Evolutionary conservation across 768 basidiomycete genomes (phyloP), one percentile per base, ranked within the genome.

Genomic region (Termitomyces sp.): DNA sequence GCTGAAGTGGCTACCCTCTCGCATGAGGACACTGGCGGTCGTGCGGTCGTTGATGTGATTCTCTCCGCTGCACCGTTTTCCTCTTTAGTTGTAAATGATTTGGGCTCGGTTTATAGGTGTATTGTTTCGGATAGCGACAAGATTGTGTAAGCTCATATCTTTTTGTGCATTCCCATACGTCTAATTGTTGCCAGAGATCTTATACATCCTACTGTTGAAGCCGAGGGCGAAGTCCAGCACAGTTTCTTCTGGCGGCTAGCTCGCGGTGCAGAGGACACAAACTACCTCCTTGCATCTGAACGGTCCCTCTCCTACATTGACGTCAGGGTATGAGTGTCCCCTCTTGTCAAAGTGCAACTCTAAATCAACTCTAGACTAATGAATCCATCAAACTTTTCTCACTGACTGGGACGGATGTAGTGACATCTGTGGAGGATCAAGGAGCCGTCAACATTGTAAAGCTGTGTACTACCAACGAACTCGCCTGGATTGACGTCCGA

Each of bases 401-500:
- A 12, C 60, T 75, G 31, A 52, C 66, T 10, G 66, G 59, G 33
- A 59, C 67, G 28, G 73, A 79, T 49, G 52, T 77, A 1, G 66
- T 90, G 17, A 87, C 86, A 0, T 82, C 78, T 26, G 69, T 85
- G 37, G 83, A 84, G 60, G 68, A 75, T 57, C 65, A 71, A 17
- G 60, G 60, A 6, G 64, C 68, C 5, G 76, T 81, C 56, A 65
- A 78, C 45, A 67, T 85, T 40, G 63, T 85, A 31, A 77, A 80
- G 3, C 60, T 89, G 3, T 78, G 76, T 31, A 82, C 88, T 1
- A 91, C 87, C 1, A 73, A 71, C 1, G 76, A 86, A 45, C 62
- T 91, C 15, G 60, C 85, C 14, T 92, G 90, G 89, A 66, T 91
- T 30, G 90, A 93, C 63, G 71, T 75, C 30, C 79, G 89, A 33